Evolutionary conservation across 2,329 filamentous ascomycete species (phyloP), one percentile per base, ranked within the genome.

Genomic region (Fusarium sp.): DNA sequence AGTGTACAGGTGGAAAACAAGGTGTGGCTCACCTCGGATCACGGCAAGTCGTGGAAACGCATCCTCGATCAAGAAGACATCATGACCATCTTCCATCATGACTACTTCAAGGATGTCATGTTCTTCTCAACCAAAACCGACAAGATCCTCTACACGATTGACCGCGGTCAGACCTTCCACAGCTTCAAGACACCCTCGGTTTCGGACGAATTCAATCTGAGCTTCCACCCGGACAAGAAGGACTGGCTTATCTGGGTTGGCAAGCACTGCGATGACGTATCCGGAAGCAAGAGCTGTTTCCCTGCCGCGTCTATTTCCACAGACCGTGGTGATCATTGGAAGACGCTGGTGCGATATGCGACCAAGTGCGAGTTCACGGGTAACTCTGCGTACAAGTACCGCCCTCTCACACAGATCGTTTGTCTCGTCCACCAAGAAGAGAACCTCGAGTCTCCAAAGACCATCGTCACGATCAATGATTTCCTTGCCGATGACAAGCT

Each of bases 201-300:
- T 8, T 76, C 85, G 56, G 70, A 75, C 2, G 74, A 80, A 5
- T 80, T 85, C 8, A 88, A 90, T 20, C 87, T 95, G 48, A 87
- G 88, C 39, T 99, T 99, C 85, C 97, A 99, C 78, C 93, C 95
- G 1, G 91, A 93, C 76, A 90, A 93, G 78, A 93, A 92, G 80
- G 93, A 98, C 78, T 98, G 95, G 95, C 87, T 98, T 50, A 93
- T 99, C 71, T 98, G 95, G 95, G 91, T 93, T 58, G 96, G 95
- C 43, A 85, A 91, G 73, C 89, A 92, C 71, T 97, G 94, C 80
- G 89, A 91, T 50, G 82, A 82, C 35, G 81, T 85, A 5, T 86
- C 86, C 13, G 81, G 82, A 8, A 84, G 83, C 18, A 84, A 85
- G 34, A 81, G 89, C 37, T 98, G 95, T 81, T 92, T 94, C 77